Evolutionary conservation across 2,329 filamentous ascomycete genomes (phyloP).

Genomic region (Zasmidium citrigriseum): DNA sequence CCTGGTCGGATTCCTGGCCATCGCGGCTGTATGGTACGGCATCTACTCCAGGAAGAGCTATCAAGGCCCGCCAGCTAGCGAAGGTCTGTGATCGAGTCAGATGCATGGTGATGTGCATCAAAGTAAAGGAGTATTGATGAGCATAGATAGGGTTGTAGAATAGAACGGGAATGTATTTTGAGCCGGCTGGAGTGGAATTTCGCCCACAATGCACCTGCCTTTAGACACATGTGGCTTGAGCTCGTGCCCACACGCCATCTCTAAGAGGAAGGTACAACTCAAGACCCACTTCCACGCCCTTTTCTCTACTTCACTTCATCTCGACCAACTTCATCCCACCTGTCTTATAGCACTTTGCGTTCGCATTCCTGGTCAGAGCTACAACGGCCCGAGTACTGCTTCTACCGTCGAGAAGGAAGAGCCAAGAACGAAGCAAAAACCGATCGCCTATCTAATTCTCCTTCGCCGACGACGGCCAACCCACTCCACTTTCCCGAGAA

Average conservation of each 20-base stretch:
- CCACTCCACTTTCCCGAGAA: background rate
- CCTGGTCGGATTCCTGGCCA: constrained; percentile 53
- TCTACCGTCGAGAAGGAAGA: background rate
- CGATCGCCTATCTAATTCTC: background rate
- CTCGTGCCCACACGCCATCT: background rate
- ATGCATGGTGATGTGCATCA: background rate
- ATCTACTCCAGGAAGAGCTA: background rate
- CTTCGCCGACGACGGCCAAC: background rate
- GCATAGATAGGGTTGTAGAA: no score
- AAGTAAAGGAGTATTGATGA: background rate
- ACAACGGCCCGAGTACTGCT: background rate
- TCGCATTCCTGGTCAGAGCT: background rate
- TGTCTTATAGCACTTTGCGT: no score
- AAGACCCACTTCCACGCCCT: background rate
- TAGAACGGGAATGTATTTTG: no score
- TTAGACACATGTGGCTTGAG: background rate
- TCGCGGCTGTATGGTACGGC: constrained; percentile 1
- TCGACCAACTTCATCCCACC: no score
- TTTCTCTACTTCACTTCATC: background rate
- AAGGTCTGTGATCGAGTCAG: background rate
- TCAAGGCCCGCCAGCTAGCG: background rate
- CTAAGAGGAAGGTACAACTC: background rate
- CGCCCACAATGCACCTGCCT: no score
- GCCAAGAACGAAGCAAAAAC: background rate
- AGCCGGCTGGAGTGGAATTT: no score